Evolutionary conservation across 2,329 filamentous ascomycete genomes (phyloP).

Genomic region (Cordyceps cicadae): DNA sequence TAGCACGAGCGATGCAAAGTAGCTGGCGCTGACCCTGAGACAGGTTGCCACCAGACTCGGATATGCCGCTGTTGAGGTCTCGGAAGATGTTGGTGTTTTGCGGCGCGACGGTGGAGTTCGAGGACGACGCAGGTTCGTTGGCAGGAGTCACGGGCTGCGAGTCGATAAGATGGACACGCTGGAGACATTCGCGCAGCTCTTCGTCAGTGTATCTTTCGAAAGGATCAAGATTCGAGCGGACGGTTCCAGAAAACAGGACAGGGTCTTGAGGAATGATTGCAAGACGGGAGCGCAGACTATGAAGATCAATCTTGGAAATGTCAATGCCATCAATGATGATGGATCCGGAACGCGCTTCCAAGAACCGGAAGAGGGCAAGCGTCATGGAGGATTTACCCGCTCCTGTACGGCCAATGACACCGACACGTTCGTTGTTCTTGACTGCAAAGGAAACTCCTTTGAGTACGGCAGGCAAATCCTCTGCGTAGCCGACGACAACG

Average conservation of each 20-base stretch:
- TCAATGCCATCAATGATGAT: constrained; percentile 67
- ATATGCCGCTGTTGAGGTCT: constrained; percentile 53
- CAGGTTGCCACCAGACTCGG: constrained; percentile 65
- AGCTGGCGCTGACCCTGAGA: constrained; percentile 72
- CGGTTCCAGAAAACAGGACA: constrained; percentile 70
- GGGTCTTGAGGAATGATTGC: constrained; percentile 78
- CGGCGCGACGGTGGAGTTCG: constrained; percentile 23
- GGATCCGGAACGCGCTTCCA: constrained; percentile 57
- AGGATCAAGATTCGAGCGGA: constrained; percentile 69
- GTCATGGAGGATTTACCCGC: constrained; percentile 72
- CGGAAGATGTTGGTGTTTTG: constrained; percentile 59
- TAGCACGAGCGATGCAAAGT: constrained; percentile 64
- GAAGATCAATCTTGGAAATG: constrained; percentile 61
- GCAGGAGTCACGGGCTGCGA: constrained; percentile 31
- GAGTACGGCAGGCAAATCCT: constrained; percentile 61
- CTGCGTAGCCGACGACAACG: constrained; percentile 63
- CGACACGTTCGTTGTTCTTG: constrained; percentile 59
- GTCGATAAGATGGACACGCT: constrained; percentile 59
- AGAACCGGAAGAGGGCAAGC: constrained; percentile 67
- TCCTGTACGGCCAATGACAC: constrained; percentile 71
- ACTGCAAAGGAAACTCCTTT: constrained; percentile 61
- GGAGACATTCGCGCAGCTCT: constrained; percentile 61
- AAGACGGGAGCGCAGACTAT: constrained; percentile 62
- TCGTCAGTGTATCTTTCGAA: constrained; percentile 62
- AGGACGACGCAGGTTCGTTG: constrained; percentile 31